Base-by-base conservation (phyloP, 192 early-diverging fungal species). In the Coemansia sp. region DNA sequence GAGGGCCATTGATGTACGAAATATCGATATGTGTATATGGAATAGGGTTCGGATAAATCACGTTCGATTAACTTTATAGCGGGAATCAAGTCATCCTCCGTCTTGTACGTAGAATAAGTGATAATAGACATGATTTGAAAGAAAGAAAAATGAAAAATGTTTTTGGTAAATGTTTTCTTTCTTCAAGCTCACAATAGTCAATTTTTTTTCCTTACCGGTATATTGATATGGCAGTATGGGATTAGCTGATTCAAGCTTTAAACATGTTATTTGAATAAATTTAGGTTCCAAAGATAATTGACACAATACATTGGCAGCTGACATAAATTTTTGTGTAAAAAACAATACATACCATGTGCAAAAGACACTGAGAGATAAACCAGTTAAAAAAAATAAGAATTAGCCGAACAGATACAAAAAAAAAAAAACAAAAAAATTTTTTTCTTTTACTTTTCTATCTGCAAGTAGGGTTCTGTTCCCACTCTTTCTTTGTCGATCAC, bases 11-110 rank as follows among this genome's bases (percentile, higher is more conserved):
- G 91, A 63, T 94, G 91, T 5, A 98, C 87, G 72, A 98, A 98
- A 74, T 94, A 99, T 38, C 97, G 91, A 80, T 98, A 99, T 2
- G 97, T 98, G 76, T 96, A 99, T 49, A 99, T 91, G 9, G 96
- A 93, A 75, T 99, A 99, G 2, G 97, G 96, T 70, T 99, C 97
- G 4, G 96, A 97, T 13, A 99, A 88, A 71, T 97, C 96, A n/a
- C 90, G 89, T 64, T 97, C 95, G 40, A 98, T 95, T 47, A 98
- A 86, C 11, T 71, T 70, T 60, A 91, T 91, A 13, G 97, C 95
- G 3, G 84, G 80, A 16, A 88, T 80, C 16, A 98, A 86, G 67
- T 98, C 93, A 15, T 78, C 68, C 68, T 98, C 97, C 1, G 79
- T 87, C 51, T 86, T 71, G 77, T 95, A 97, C 31, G 82, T 84